Evolutionary conservation across 192 early-diverging fungal species (phyloP).

Genomic region (Lunasporangiospora selenospora): DNA sequence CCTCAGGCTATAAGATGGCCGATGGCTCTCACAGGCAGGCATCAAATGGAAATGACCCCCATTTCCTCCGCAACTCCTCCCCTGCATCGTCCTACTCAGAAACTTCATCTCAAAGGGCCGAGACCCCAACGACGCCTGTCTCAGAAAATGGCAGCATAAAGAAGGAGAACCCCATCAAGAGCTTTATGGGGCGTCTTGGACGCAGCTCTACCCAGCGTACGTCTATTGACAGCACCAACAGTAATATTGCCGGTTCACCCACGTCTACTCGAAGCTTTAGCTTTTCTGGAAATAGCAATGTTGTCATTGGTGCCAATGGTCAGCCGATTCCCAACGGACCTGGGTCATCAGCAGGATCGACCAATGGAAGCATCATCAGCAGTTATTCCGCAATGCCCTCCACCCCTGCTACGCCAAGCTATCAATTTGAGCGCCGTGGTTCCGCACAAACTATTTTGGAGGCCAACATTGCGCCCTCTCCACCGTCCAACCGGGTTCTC

Average conservation of each 20-base stretch:
- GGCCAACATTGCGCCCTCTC: neutral
- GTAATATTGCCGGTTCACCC: conserved; percentile 19
- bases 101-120: neutral
- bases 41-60: no score
- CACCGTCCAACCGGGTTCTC: neutral
- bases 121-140: conserved; percentile 13
- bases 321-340: conserved; percentile 5
- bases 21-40: no score
- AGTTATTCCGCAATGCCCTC: conserved; percentile 10
- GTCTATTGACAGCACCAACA: conserved; percentile 27
- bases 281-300: conserved; percentile 18
- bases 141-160: neutral
- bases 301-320: neutral
- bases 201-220: conserved; percentile 35
- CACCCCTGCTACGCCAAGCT: neutral
- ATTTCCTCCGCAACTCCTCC: conserved; percentile 21
- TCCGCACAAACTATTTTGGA: conserved; percentile 9
- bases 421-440: conserved; percentile 13
- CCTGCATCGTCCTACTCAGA: conserved; percentile 11
- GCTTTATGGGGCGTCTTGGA: conserved; percentile 41
- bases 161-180: conserved; percentile 43
- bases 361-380: conserved; percentile 23
- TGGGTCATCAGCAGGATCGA: conserved; percentile 12
- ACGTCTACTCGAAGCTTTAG: conserved; percentile 39
- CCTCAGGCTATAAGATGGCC: neutral